These are phyloP conservation scores for Bolboschoenus planiculmis DNA, from an alignment of 176 grass and related monocot species.

Conservation along the genomic window DNA sequence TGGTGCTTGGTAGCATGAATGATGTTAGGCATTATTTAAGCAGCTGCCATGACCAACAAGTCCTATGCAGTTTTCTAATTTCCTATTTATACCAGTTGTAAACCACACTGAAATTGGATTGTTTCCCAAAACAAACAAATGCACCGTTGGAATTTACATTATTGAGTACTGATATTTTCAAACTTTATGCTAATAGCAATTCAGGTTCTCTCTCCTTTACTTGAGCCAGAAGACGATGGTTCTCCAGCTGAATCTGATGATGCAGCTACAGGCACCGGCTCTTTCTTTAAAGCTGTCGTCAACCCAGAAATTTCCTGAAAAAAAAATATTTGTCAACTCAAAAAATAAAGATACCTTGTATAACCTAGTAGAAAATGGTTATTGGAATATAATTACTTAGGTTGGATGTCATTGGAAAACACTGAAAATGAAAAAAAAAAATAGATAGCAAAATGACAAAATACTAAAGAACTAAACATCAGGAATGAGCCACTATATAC, in stretches of 20 bases:
- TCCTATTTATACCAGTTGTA: neutral
- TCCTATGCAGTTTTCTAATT: neutral
- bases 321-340: neutral
- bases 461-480: neutral
- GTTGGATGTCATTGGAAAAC: neutral
- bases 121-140: neutral
- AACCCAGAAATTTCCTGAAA: conserved; percentile 87
- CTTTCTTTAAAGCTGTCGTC: conserved; percentile 65
- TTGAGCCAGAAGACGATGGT: conserved; percentile 74
- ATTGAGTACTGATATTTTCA: neutral
- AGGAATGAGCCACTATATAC: neutral
- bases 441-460: neutral
- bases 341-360: neutral
- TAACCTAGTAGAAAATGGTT: neutral
- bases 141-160: neutral
- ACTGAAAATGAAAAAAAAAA: neutral
- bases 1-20: neutral
- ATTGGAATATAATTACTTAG: neutral
- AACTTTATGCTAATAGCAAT: neutral
- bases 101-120: conserved; percentile 7
- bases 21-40: neutral
- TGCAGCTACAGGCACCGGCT: conserved; percentile 36
- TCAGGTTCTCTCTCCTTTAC: conserved; percentile 40
- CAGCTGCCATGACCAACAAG: neutral
- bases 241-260: conserved; percentile 62